A percentile compares a stretch with the other conserved stretches of the same genome.
These are phyloP conservation scores for Neckera pumila DNA, from an alignment of 225 moss, liverwort and hornwort genomes.

Conservation along the genomic window DNA sequence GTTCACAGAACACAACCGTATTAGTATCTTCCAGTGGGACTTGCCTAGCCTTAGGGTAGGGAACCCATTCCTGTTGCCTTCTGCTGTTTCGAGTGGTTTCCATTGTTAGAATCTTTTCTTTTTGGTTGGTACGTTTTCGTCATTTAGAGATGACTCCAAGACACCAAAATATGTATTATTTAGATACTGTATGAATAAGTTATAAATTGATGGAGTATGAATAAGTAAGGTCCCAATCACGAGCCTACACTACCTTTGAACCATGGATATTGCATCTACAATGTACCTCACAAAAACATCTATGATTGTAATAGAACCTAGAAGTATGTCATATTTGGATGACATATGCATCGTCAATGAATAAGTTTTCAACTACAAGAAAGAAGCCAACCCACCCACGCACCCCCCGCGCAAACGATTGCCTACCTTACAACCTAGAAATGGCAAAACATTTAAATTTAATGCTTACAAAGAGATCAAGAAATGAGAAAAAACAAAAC, in stretches of 20 bases:
- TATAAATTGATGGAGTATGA: not conserved
- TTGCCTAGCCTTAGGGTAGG: not conserved
- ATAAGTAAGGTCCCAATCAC: not conserved
- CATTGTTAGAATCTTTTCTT: not conserved
- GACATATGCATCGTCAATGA: not conserved
- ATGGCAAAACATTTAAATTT: not conserved
- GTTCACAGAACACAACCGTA: not conserved
- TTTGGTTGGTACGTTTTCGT: not conserved
- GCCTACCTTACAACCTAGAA: not conserved
- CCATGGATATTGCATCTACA: not conserved
- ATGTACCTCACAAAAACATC: not conserved
- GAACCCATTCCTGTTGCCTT: not conserved
- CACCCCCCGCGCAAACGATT: not conserved
- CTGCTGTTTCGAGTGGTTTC: not conserved
- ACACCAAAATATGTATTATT: not conserved
- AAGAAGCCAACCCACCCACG: no score
- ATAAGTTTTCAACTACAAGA: not conserved
- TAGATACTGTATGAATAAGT: not conserved
- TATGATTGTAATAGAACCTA: not conserved
- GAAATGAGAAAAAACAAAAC: not conserved
- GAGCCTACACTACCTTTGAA: not conserved
- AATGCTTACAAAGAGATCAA: not conserved
- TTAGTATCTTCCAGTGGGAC: not conserved
- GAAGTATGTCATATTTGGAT: not conserved
- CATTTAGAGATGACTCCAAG: not conserved